Evolutionary conservation across 495 filamentous ascomycete species (phyloP).

Genomic region (Penicillium subrubescens): DNA sequence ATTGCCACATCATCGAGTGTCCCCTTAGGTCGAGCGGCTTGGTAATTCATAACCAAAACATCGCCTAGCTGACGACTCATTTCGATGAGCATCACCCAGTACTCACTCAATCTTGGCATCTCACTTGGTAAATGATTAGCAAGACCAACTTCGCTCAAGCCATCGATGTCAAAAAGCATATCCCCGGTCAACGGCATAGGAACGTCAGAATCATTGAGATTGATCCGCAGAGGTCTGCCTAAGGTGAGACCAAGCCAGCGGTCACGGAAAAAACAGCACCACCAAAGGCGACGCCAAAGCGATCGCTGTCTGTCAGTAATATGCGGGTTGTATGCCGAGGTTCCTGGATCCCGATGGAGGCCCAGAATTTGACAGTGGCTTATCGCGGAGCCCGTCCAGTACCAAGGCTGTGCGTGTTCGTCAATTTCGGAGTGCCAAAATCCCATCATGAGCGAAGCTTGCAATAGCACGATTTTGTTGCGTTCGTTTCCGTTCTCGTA

Average conservation of each 20-base stretch:
- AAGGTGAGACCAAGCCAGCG: conserved; percentile 41
- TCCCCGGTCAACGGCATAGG: conserved; percentile 29
- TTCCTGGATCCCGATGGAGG: conserved; percentile 32
- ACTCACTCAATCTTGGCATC: conserved; percentile 23
- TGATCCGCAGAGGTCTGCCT: conserved; percentile 39
- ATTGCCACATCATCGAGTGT: conserved; percentile 23
- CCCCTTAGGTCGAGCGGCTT: conserved; percentile 13
- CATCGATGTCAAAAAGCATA: conserved; percentile 31
- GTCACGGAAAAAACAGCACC: conserved; percentile 42
- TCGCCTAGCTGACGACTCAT: conserved; percentile 31
- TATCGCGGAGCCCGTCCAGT: conserved; percentile 42
- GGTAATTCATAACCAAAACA: conserved; percentile 26
- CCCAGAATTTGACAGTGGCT: conserved; percentile 38
- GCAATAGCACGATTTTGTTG: conserved; percentile 40
- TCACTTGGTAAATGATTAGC: conserved; percentile 26
- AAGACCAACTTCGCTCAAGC: conserved; percentile 4
- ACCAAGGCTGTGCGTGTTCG: conserved; percentile 39
- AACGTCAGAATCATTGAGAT: conserved; percentile 38
- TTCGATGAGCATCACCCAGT: conserved; percentile 35
- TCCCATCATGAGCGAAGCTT: conserved; percentile 41
- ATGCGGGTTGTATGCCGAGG: conserved; percentile 18
- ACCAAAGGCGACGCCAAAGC: conserved; percentile 45
- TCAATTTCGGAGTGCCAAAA: conserved; percentile 45
- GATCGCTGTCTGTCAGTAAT: conserved; percentile 30
- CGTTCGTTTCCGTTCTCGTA: conserved; percentile 36